phyloP scores from a whole-genome alignment of 169 alveolate species.

The Neospora caninum region DNA sequence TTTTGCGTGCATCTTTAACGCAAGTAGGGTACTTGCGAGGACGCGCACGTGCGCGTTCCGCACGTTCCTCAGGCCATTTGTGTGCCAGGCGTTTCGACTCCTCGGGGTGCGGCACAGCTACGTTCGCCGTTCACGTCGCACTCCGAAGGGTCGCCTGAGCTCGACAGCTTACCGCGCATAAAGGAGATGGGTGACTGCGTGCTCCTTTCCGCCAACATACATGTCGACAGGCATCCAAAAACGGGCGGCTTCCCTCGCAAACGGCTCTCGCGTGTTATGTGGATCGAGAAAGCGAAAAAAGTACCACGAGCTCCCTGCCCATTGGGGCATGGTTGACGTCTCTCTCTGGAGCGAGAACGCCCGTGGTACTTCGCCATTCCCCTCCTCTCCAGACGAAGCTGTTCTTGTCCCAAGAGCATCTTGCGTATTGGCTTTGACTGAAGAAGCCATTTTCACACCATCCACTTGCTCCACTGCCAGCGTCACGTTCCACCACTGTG shows the following conservation, averaged over 20 bases:
- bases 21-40: too few species aligned
- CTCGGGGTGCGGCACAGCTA: too few species aligned
- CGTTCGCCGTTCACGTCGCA: too few species aligned
- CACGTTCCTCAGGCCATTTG: too few species aligned
- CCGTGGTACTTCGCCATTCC: not conserved
- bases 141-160: too few species aligned
- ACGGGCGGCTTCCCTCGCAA: constrained; percentile 64
- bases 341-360: constrained; percentile 69
- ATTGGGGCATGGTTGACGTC: constrained; percentile 91
- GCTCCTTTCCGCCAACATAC: constrained; percentile 95
- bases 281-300: constrained; percentile 88
- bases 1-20: too few species aligned
- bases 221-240: constrained; percentile 93
- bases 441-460: not conserved
- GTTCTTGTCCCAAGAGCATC: not conserved
- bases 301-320: constrained; percentile 95
- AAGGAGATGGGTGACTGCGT: constrained; percentile 91
- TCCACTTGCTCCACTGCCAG: not conserved
- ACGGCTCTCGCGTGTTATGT: constrained; percentile 69
- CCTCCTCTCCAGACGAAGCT: not conserved
- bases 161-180: constrained; percentile 80
- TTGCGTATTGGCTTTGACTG: not conserved
- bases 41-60: too few species aligned
- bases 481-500: constrained; percentile 20
- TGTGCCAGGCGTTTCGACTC: too few species aligned